Evolutionary conservation across 768 basidiomycete species (phyloP).

Genomic region (Strobilomyces confusus): DNA sequence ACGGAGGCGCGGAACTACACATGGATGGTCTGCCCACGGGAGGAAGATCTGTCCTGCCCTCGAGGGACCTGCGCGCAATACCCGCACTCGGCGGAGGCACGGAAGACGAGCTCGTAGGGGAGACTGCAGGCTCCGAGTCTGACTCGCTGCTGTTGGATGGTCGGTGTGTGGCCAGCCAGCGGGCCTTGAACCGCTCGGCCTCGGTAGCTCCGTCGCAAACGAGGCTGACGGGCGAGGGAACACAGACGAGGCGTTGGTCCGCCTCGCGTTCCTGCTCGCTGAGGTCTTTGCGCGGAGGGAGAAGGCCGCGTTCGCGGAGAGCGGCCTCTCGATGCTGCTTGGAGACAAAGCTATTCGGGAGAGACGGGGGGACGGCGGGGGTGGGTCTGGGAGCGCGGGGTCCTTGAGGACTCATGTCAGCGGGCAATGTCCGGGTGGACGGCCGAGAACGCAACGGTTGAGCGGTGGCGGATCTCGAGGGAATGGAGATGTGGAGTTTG

Average conservation of each 20-base stretch:
- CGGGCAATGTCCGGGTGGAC: conserved; percentile 9
- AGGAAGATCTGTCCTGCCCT: conserved; percentile 12
- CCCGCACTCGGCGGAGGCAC: conserved; percentile 2
- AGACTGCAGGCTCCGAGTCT: not conserved
- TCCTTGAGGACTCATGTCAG: not conserved
- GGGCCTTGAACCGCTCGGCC: conserved; percentile 50
- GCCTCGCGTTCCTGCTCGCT: conserved; percentile 40
- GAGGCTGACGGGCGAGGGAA: conserved; percentile 29
- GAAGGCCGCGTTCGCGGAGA: conserved; percentile 55
- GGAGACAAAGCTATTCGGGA: conserved; percentile 24
- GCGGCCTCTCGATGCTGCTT: conserved; percentile 42
- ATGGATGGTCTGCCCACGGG: conserved; percentile 18
- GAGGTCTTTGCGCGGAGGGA: conserved; percentile 41
- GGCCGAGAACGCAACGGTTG: conserved; percentile 8
- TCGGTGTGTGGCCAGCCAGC: conserved; percentile 47
- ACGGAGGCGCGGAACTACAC: conserved; percentile 19
- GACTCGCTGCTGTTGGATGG: conserved; percentile 25
- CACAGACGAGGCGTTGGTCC: conserved; percentile 36
- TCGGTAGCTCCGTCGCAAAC: conserved; percentile 33
- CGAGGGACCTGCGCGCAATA: conserved; percentile 3
- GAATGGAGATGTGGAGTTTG: conserved; percentile 23
- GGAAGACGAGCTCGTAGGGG: conserved; percentile 1
- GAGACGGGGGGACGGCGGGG: conserved; percentile 6
- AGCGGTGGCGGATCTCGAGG: conserved; percentile 7
- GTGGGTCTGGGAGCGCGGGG: conserved; percentile 4